phyloP scores from a whole-genome alignment of 257 asterid genomes.

The Solanum commersonii region DNA sequence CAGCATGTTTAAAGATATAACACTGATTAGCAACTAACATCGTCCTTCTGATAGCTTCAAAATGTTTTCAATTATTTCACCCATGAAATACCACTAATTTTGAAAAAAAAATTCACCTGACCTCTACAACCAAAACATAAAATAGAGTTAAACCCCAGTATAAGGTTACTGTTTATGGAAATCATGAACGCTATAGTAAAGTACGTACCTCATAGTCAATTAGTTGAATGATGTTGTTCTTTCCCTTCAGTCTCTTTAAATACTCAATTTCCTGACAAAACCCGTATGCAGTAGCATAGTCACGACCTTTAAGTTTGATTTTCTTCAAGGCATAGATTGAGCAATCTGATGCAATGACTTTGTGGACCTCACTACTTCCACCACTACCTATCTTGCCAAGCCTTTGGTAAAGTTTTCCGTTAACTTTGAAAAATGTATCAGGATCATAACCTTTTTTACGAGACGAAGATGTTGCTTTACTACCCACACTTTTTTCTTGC shows the following conservation, averaged over 20 bases:
- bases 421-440: constrained; percentile 87
- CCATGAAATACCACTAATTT: background rate
- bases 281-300: constrained; percentile 91
- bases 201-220: constrained; percentile 79
- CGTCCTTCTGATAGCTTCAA: background rate
- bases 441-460: constrained; percentile 78
- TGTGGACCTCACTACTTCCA: constrained; percentile 99
- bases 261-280: constrained; percentile 94
- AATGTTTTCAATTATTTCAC: background rate
- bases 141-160: background rate
- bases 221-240: constrained; percentile 81
- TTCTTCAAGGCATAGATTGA: constrained; percentile 81
- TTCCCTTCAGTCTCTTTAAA: constrained; percentile 72
- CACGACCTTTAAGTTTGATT: constrained; percentile 97
- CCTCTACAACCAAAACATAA: background rate
- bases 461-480: constrained; percentile 58
- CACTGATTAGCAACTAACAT: background rate
- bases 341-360: constrained; percentile 93
- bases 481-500: constrained; percentile 42
- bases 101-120: background rate
- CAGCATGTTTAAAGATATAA: background rate
- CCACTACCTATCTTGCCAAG: constrained; percentile 99
- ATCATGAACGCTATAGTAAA: background rate
- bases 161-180: background rate
- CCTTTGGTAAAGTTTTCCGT: constrained; percentile 89